These are phyloP conservation scores for Psidium guajava DNA, from an alignment of 345 rosid species.

Conservation along the genomic window DNA sequence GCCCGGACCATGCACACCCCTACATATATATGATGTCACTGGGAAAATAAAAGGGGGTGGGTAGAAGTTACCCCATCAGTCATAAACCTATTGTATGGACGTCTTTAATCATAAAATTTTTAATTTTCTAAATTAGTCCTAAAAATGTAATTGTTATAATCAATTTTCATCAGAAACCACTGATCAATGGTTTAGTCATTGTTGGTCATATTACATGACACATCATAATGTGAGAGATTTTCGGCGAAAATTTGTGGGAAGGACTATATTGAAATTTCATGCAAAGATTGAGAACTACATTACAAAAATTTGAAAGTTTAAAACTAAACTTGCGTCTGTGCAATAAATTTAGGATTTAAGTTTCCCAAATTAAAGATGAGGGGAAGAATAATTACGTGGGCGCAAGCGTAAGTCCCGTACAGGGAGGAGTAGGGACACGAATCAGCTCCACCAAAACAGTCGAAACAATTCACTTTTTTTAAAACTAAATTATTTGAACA, in stretches of 20 bases:
- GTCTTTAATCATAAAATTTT: background rate
- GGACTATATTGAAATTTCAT: too few species aligned
- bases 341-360: background rate
- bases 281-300: background rate
- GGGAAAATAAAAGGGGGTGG: background rate
- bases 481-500: background rate
- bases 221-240: background rate
- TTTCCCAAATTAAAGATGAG: background rate
- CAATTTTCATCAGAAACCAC: accelerated
- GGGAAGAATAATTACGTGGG: background rate
- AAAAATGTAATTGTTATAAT: background rate
- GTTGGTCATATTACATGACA: accelerated
- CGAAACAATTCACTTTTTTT: background rate
- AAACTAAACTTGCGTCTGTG: accelerated
- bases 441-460: background rate
- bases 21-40: background rate
- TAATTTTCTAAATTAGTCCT: background rate
- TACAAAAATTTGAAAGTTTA: background rate
- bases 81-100: background rate
- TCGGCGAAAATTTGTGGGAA: too few species aligned
- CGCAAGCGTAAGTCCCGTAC: background rate
- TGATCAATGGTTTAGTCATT: accelerated
- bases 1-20: too few species aligned
- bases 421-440: background rate
- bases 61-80: background rate